Evolutionary conservation across 306 rosid genomes (phyloP), one percentile per base, ranked within the genome.

Genomic region (Styphnolobium japonicum): DNA sequence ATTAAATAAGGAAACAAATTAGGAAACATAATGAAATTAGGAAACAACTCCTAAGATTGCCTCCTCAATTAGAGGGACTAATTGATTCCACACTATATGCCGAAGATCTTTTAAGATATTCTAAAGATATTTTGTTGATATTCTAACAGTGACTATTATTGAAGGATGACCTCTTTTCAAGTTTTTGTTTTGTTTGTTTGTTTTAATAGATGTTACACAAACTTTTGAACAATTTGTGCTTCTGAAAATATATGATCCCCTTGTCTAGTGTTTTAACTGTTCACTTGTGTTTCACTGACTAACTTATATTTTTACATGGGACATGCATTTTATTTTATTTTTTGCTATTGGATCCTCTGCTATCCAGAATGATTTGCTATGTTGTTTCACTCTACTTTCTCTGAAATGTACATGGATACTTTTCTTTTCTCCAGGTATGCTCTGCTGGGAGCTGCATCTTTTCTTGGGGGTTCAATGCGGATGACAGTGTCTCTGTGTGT

Each of bases 401-500:
- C 49, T 74, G 86, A 76, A 72, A 40, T 74, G 60, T 65, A 56
- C 72, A 5, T 66, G 39, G 79, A 60, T 63, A 15, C 79, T n/a
- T 76, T 90, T 77, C 80, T 80, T 53, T 68, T 75, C 72, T 88
- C 67, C 81, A 95, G 98, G 86, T 95, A 95, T 88, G 98, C 98
- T 77, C 83, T 95, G 80, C 88, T 95, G 82, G 98, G 98, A 77
- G 98, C 97, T 77, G 98, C 98, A 67, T 91, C 98, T 82, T 95
- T 95, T 91, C 98, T 95, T 68, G 98, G 98, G 46, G 98, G 98
- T 71, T 95, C 98, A 67, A 95, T 95, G 98, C 89, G 98, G 83
- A 95, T 95, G 89, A 95, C 98, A 25, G 92, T 95, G 72, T 91
- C 98, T 80, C 80, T 95, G 1, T 95, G 98, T 80, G 98, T 95